phyloP scores from a whole-genome alignment of 257 asterid species.

The Nicotiana tabacum region DNA sequence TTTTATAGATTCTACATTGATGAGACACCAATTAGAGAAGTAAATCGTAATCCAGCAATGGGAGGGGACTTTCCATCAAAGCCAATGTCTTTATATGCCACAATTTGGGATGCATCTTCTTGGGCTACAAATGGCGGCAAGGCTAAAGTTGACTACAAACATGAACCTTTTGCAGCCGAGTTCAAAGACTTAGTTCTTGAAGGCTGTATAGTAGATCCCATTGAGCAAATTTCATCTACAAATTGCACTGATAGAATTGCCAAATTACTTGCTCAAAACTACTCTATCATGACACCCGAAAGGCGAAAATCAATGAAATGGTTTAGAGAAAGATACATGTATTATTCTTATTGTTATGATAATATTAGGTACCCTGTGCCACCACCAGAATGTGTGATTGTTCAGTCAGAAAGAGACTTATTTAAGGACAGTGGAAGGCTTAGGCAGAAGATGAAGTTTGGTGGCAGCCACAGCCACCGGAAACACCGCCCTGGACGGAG shows the following conservation, averaged over 20 bases:
- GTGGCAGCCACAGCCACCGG: constrained; percentile 37
- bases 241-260: constrained; percentile 52
- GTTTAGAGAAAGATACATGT: constrained; percentile 66
- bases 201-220: constrained; percentile 76
- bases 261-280: constrained; percentile 26
- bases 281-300: constrained; percentile 29
- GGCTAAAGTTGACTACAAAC: constrained; percentile 59
- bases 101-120: constrained; percentile 91
- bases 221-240: constrained; percentile 61
- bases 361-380: constrained; percentile 57
- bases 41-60: constrained; percentile 42
- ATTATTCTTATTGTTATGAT: constrained; percentile 75
- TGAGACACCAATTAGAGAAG: constrained; percentile 68
- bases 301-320: constrained; percentile 50
- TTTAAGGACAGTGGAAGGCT: constrained; percentile 54
- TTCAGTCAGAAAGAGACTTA: constrained; percentile 50
- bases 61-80: constrained; percentile 80
- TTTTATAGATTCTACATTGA: constrained; percentile 69
- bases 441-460: constrained; percentile 51
- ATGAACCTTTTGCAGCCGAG: constrained; percentile 67
- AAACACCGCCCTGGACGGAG: constrained; percentile 35
- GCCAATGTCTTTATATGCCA: constrained; percentile 90
- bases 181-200: constrained; percentile 63
- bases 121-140: constrained; percentile 97
- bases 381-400: constrained; percentile 68